phyloP scores from a whole-genome alignment of 768 basidiomycete genomes.

The Coprinellus micaceus region DNA sequence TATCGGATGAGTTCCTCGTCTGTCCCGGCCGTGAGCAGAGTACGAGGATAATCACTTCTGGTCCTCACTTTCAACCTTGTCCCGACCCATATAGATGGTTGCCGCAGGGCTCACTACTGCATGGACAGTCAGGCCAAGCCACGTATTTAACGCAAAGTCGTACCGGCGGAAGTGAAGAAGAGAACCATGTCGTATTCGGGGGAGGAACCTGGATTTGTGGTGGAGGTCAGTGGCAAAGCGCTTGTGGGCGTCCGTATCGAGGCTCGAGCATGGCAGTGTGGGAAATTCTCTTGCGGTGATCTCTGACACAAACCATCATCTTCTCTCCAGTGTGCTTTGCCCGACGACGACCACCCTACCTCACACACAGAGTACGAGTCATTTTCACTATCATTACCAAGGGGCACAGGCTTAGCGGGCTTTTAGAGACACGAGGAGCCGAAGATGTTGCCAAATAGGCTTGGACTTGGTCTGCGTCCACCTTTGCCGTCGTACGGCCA shows the following conservation, averaged over 20 bases:
- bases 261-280: background rate
- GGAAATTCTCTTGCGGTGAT: slow-evolving; percentile 6
- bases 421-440: slow-evolving; percentile 3
- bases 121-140: slow-evolving; percentile 7
- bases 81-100: slow-evolving; percentile 89
- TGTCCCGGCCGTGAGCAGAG: slow-evolving; percentile 32
- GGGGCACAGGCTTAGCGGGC: background rate
- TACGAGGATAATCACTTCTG: background rate
- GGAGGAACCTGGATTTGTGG: background rate
- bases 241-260: slow-evolving; percentile 4
- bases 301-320: slow-evolving; percentile 5
- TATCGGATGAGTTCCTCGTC: slow-evolving; percentile 96
- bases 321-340: background rate
- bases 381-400: background rate
- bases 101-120: slow-evolving; percentile 61
- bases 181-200: slow-evolving; percentile 40
- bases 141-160: background rate
- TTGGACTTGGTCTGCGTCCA: slow-evolving; percentile 86
- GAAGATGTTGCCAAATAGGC: slow-evolving; percentile 72
- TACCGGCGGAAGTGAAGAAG: slow-evolving; percentile 47
- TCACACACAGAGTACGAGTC: background rate
- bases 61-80: slow-evolving; percentile 88
- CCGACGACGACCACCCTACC: background rate
- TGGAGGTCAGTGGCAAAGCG: background rate
- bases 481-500: slow-evolving; percentile 86